Conservation (phyloP, 1,139 yeast species). For the Debaryomyces robertsiae region DNA sequence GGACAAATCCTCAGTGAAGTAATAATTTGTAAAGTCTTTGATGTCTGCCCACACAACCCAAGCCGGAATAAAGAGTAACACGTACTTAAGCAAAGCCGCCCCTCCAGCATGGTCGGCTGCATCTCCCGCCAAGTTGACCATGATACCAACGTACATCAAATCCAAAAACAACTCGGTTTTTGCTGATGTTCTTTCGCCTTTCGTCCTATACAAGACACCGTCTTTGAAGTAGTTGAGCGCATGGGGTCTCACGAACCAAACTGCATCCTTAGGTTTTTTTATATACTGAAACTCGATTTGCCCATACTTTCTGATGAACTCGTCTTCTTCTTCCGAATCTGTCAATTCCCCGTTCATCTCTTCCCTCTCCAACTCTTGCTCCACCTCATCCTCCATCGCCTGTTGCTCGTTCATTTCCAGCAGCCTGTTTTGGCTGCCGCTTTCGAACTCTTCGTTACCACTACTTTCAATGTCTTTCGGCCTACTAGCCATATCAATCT, state of each 20-base stretch:
- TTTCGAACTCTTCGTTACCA: too few species aligned
- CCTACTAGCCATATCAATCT: too few species aligned
- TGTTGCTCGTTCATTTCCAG: too few species aligned
- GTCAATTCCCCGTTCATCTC: conserved; percentile 20
- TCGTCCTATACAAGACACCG: conserved; percentile 58
- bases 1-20: conserved; percentile 61
- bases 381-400: neutral
- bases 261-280: conserved; percentile 42
- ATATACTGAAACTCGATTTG: conserved; percentile 53
- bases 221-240: conserved; percentile 65
- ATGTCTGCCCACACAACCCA: conserved; percentile 69
- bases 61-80: conserved; percentile 57
- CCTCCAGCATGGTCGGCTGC: conserved; percentile 58
- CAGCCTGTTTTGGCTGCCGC: too few species aligned
- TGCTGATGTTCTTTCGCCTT: conserved; percentile 54
- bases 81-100: conserved; percentile 47
- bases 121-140: conserved; percentile 58
- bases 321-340: conserved; percentile 46
- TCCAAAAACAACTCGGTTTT: conserved; percentile 63
- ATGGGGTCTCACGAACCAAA: conserved; percentile 57
- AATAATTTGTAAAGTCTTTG: conserved; percentile 66
- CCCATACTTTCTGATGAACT: conserved; percentile 53
- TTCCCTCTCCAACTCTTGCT: conserved; percentile 8
- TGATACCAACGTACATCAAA: conserved; percentile 65
- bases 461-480: too few species aligned